Percentiles rank a stretch among this genome's conserved stretches.
These are phyloP conservation scores for Jatropha curcas DNA, from an alignment of 345 rosid genomes.

Conservation along the genomic window DNA sequence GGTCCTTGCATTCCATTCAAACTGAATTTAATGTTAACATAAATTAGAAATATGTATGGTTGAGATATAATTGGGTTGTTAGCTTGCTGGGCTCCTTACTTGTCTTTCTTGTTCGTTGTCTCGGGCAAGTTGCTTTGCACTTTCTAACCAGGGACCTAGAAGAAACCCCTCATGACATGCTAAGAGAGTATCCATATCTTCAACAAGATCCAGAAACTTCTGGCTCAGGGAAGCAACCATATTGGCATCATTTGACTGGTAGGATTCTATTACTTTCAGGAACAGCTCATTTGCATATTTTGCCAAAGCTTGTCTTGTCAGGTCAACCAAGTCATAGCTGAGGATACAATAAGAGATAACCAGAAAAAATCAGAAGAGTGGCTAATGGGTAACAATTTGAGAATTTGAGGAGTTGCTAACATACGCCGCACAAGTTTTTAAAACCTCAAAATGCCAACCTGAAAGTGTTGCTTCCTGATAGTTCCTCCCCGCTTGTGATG, in stretches of 20 bases:
- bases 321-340: slow-evolving; percentile 68
- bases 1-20: slow-evolving; percentile 77
- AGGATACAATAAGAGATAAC: slow-evolving; percentile 7
- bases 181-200: slow-evolving; percentile 57
- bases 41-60: neutral
- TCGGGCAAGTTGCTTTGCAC: slow-evolving; percentile 60
- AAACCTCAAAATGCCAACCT: slow-evolving; percentile 38
- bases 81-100: slow-evolving; percentile 33
- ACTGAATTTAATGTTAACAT: slow-evolving; percentile 35
- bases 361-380: neutral
- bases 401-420: neutral
- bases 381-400: neutral
- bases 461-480: slow-evolving; percentile 48
- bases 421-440: neutral
- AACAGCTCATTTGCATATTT: slow-evolving; percentile 64
- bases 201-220: slow-evolving; percentile 56
- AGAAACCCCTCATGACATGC: slow-evolving; percentile 65
- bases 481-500: slow-evolving; percentile 45
- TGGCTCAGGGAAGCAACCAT: slow-evolving; percentile 38
- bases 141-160: slow-evolving; percentile 74
- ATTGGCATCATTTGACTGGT: slow-evolving; percentile 36
- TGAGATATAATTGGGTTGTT: neutral
- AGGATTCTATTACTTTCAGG: slow-evolving; percentile 48
- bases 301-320: slow-evolving; percentile 69
- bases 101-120: slow-evolving; percentile 48